phyloP scores from a whole-genome alignment of 495 filamentous ascomycete genomes.

The Pseudevernia furfuracea region DNA sequence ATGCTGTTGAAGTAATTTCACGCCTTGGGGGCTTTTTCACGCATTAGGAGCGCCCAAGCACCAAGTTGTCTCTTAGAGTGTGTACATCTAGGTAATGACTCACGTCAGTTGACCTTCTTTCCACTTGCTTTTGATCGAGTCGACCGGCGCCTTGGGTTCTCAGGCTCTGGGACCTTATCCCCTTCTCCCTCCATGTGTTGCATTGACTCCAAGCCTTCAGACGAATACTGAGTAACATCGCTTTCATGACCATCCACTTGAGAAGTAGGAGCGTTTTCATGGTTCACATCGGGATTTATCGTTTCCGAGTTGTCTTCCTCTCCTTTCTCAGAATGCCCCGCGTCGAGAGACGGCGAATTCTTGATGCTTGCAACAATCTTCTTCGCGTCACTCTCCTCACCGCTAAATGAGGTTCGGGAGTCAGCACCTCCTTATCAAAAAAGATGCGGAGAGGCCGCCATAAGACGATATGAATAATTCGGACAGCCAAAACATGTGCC shows the following conservation, averaged over 20 bases:
- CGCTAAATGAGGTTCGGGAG: neutral
- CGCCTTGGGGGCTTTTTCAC: too few relatives aligned
- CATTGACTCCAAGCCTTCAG: slow-evolving; percentile 4
- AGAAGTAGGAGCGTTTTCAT: neutral
- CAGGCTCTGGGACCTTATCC: neutral
- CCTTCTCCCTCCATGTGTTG: neutral
- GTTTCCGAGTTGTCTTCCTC: neutral
- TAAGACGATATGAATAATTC: neutral
- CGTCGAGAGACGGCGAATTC: slow-evolving; percentile 25
- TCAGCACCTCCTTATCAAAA: slow-evolving; percentile 12
- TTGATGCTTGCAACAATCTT: slow-evolving; percentile 45
- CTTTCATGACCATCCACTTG: slow-evolving; percentile 15
- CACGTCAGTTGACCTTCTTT: slow-evolving; percentile 1
- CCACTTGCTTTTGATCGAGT: slow-evolving; percentile 17
- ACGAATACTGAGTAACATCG: slow-evolving; percentile 24
- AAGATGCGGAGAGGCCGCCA: slow-evolving; percentile 28
- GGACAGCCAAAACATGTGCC: neutral
- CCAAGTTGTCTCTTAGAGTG: neutral
- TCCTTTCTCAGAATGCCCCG: neutral
- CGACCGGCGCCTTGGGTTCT: slow-evolving; percentile 17
- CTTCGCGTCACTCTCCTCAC: slow-evolving; percentile 64
- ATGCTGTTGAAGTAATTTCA: neutral
- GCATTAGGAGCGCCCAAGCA: neutral
- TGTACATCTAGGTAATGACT: neutral
- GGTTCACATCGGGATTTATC: neutral